These are phyloP conservation scores for Penicillium sp. DNA, from an alignment of 2,329 filamentous ascomycete species.

Conservation along the genomic window DNA sequence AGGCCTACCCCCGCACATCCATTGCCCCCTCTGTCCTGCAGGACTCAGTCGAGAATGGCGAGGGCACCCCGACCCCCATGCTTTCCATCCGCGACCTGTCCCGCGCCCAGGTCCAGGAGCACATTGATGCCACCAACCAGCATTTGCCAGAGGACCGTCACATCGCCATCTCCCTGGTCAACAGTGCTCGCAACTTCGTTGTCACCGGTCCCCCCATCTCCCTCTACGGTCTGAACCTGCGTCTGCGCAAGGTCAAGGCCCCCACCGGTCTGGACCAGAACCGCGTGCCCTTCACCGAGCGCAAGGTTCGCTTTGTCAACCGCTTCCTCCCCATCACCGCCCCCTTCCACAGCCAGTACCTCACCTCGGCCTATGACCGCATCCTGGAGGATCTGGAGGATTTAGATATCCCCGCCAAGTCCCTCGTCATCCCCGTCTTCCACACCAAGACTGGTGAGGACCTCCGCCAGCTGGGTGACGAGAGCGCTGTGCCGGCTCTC, in stretches of 20 bases:
- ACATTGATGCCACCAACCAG: constrained; percentile 95
- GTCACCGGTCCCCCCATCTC: constrained; percentile 96
- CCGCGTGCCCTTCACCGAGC: constrained; percentile 89
- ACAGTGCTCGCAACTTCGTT: constrained; percentile 95
- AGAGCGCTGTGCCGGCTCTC: constrained; percentile 83
- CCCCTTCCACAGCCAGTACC: constrained; percentile 96
- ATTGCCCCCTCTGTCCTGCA: constrained; percentile 87
- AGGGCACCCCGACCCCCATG: constrained; percentile 97
- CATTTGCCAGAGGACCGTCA: constrained; percentile 91
- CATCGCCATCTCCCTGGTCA: constrained; percentile 92
- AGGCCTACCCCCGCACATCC: constrained; percentile 94
- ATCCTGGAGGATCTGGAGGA: constrained; percentile 88
- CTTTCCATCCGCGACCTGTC: constrained; percentile 94
- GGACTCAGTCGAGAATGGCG: constrained; percentile 90
- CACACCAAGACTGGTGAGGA: constrained; percentile 90
- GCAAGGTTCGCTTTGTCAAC: constrained; percentile 95
- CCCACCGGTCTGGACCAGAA: constrained; percentile 97
- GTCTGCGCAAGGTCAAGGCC: constrained; percentile 94
- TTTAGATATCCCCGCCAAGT: constrained; percentile 72
- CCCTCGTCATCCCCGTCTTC: constrained; percentile 82
- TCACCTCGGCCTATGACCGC: constrained; percentile 77
- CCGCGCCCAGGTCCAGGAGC: constrained; percentile 85
- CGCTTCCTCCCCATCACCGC: constrained; percentile 97
- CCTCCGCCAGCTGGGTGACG: constrained; percentile 69
- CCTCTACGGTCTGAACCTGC: constrained; percentile 91